These are phyloP conservation scores for Ustilago hordei DNA, from an alignment of 1,284 basidiomycete species.

Conservation along the genomic window DNA sequence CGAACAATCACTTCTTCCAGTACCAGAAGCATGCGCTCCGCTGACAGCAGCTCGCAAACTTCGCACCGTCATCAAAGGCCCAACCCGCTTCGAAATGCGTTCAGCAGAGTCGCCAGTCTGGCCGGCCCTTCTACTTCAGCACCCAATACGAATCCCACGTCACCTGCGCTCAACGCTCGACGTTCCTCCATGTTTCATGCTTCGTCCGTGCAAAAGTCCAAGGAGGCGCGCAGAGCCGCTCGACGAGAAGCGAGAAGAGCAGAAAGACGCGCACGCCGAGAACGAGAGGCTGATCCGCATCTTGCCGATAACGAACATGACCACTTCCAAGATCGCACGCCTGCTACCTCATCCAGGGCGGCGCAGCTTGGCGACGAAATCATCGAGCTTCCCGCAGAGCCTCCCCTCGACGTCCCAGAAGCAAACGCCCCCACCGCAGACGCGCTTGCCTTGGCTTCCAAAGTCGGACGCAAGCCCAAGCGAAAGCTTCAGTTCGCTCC, in stretches of 20 bases:
- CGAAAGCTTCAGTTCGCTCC: conserved; percentile 63
- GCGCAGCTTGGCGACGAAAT: conserved; percentile 45
- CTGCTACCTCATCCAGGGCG: conserved; percentile 15
- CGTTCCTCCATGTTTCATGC: conserved; percentile 22
- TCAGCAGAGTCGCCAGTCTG: conserved; percentile 27
- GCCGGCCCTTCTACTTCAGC: conserved; percentile 28
- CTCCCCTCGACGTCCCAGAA: conserved; percentile 49
- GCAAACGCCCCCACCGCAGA: conserved; percentile 45
- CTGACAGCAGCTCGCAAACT: conserved; percentile 20
- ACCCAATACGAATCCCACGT: conserved; percentile 3
- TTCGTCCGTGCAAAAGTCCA: conserved; percentile 39
- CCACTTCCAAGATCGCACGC: not conserved
- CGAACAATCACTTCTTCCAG: conserved; percentile 30
- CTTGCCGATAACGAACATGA: conserved; percentile 25
- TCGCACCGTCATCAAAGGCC: conserved; percentile 23
- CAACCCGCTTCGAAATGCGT: conserved; percentile 27
- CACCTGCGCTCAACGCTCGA: conserved; percentile 9
- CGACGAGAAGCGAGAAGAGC: conserved; percentile 28
- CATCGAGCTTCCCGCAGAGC: conserved; percentile 40
- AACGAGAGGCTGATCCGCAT: conserved; percentile 19
- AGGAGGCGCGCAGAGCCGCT: conserved; percentile 37
- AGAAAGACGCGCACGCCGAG: conserved; percentile 21
- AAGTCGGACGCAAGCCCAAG: conserved; percentile 46
- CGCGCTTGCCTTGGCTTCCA: conserved; percentile 50
- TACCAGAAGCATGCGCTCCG: conserved; percentile 13